Evolutionary conservation across 805 yeast genomes (phyloP).

Genomic region (Pichia phayaonensis): DNA sequence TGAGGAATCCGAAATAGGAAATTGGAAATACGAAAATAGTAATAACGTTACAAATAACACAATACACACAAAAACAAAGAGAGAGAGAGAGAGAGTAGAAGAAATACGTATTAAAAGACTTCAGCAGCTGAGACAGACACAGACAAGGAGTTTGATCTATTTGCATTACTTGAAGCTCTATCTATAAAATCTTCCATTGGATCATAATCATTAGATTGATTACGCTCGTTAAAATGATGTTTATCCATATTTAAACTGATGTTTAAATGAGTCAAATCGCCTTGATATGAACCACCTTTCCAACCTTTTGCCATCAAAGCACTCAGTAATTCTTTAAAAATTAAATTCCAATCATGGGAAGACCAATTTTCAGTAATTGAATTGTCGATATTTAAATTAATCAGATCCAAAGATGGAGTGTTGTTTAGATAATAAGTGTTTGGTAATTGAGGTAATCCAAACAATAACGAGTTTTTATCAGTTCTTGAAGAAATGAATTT

Average conservation of each 20-base stretch:
- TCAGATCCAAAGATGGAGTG: constrained; percentile 25
- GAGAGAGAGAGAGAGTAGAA: too few species aligned
- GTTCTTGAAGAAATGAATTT: constrained; percentile 51
- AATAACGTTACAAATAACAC: neutral
- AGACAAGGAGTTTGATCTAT: neutral
- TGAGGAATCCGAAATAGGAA: neutral
- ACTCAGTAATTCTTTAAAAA: constrained; percentile 30
- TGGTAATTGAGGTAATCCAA: constrained; percentile 71
- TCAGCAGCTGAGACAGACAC: neutral
- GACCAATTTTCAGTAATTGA: constrained; percentile 28
- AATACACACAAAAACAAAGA: too few species aligned
- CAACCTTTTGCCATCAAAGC: constrained; percentile 29
- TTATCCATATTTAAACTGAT: constrained; percentile 23
- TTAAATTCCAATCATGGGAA: constrained; percentile 29
- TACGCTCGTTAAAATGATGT: constrained; percentile 12
- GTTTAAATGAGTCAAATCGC: constrained; percentile 27
- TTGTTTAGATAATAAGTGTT: constrained; percentile 47
- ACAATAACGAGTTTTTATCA: constrained; percentile 48
- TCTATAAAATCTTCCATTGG: constrained; percentile 27
- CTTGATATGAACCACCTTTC: constrained; percentile 29
- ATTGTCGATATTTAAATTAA: constrained; percentile 26
- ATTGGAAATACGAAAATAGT: neutral
- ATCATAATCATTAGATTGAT: constrained; percentile 19
- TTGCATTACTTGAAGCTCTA: constrained; percentile 2
- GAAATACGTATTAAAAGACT: too few species aligned